Evolutionary conservation across 2,329 filamentous ascomycete species (phyloP).

Genomic region (Fusarium sp.): DNA sequence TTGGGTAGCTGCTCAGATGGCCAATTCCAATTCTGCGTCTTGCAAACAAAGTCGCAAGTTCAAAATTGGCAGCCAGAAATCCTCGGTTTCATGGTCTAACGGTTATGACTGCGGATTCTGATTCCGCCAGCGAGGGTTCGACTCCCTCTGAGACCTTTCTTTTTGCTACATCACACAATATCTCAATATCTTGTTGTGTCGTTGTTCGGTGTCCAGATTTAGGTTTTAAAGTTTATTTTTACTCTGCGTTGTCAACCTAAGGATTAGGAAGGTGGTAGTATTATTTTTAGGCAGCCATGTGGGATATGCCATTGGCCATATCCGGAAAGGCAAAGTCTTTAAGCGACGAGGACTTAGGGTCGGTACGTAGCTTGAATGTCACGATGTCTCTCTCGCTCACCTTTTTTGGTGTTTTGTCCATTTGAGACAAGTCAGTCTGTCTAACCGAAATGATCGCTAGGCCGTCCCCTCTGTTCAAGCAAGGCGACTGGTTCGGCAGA

Average conservation of each 20-base stretch:
- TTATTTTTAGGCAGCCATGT: not conserved
- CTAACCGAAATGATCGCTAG: not conserved
- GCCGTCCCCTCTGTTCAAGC: not conserved
- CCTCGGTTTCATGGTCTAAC: slow-evolving; percentile 37
- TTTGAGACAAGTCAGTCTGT: not conserved
- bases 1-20: not conserved
- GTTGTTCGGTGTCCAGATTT: not conserved
- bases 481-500: slow-evolving; percentile 6
- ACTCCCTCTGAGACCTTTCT: slow-evolving; percentile 35
- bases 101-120: slow-evolving; percentile 40
- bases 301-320: not conserved
- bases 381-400: not conserved
- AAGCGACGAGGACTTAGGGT: too few relatives aligned
- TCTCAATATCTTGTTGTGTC: not conserved
- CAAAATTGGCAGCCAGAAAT: not conserved
- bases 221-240: not conserved
- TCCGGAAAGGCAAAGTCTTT: not conserved
- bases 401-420: not conserved
- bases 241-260: not conserved
- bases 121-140: slow-evolving; percentile 39
- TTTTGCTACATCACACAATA: slow-evolving; percentile 4
- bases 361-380: not conserved
- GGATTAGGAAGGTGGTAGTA: not conserved
- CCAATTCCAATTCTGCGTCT: fast-evolving
- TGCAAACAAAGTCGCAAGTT: not conserved